These are phyloP conservation scores for Diaporthe capsici DNA, from an alignment of 2,329 filamentous ascomycete species.

Conservation along the genomic window DNA sequence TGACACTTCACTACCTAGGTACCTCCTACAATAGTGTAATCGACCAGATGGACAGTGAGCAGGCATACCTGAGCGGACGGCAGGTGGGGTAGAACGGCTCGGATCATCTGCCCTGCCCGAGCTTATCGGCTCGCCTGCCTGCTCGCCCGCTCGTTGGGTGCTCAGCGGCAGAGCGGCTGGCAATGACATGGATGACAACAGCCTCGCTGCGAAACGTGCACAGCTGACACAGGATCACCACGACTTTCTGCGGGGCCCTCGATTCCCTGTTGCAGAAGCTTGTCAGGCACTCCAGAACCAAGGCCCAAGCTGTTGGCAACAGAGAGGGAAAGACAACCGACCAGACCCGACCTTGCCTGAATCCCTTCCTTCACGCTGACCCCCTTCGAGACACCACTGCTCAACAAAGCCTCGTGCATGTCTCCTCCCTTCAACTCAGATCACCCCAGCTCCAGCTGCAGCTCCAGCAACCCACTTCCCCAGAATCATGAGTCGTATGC, in stretches of 20 bases:
- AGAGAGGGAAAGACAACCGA: conserved; percentile 3
- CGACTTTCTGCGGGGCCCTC: conserved; percentile 28
- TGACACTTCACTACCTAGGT: not conserved
- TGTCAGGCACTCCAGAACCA: conserved; percentile 19
- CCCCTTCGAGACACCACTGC: conserved; percentile 1
- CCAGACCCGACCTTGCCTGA: not conserved
- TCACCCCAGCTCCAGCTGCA: conserved; percentile 29
- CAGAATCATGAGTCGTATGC: conserved; percentile 38
- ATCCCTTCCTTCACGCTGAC: not conserved
- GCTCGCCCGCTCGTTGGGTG: not conserved
- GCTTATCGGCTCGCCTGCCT: conserved; percentile 14
- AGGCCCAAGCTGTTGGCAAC: conserved; percentile 9
- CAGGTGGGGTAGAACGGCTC: conserved; percentile 26
- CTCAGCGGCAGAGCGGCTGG: not conserved
- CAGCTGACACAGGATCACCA: conserved; percentile 33
- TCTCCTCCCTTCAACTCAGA: conserved; percentile 40
- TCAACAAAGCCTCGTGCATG: conserved; percentile 39
- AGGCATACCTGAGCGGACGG: not conserved
- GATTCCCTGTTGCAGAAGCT: conserved; percentile 30
- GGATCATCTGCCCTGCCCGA: conserved; percentile 30
- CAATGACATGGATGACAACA: conserved; percentile 22
- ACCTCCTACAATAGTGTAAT: not conserved
- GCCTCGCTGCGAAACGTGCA: conserved; percentile 29
- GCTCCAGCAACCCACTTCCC: conserved; percentile 19
- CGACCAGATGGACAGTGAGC: not conserved